phyloP scores from a whole-genome alignment of 208 protist species.

The Trypanosoma boissoni region DNA sequence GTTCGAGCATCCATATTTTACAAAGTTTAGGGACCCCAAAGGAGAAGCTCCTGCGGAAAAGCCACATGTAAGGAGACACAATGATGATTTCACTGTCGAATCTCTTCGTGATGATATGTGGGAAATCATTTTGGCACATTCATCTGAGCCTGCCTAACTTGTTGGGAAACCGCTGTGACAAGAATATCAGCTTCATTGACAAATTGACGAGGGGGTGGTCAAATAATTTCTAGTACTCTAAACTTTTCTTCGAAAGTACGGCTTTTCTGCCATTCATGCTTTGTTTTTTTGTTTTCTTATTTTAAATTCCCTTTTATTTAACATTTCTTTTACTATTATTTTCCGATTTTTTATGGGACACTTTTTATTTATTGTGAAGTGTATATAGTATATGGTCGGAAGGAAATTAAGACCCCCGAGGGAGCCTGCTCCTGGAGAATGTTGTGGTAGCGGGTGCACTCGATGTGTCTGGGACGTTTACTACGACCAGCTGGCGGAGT shows the following conservation, averaged over 20 bases:
- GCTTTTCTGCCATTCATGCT: too few species aligned
- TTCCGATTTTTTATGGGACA: constrained; percentile 18
- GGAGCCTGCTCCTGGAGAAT: constrained; percentile 70
- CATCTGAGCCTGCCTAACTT: too few species aligned
- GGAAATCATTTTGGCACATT: constrained; percentile 65
- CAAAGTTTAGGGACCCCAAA: constrained; percentile 78
- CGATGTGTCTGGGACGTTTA: constrained; percentile 90
- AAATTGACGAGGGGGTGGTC: too few species aligned
- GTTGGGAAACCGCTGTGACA: too few species aligned
- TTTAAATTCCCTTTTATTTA: too few species aligned
- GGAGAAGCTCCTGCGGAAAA: constrained; percentile 68
- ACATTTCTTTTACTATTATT: constrained; percentile 18
- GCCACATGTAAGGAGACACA: constrained; percentile 78
- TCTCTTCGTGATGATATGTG: constrained; percentile 78
- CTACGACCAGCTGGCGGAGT: constrained; percentile 74
- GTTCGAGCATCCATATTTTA: constrained; percentile 94
- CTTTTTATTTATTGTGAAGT: constrained; percentile 11
- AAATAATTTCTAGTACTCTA: too few species aligned
- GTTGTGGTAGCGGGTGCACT: constrained; percentile 84
- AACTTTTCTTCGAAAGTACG: too few species aligned
- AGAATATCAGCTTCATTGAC: too few species aligned
- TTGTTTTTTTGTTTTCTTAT: too few species aligned
- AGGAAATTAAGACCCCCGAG: constrained; percentile 44
- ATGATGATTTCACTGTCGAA: constrained; percentile 50
- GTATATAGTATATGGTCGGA: constrained; percentile 7